phyloP scores from a whole-genome alignment of 2,329 filamentous ascomycete genomes.

The Coniochaeta sp. region DNA sequence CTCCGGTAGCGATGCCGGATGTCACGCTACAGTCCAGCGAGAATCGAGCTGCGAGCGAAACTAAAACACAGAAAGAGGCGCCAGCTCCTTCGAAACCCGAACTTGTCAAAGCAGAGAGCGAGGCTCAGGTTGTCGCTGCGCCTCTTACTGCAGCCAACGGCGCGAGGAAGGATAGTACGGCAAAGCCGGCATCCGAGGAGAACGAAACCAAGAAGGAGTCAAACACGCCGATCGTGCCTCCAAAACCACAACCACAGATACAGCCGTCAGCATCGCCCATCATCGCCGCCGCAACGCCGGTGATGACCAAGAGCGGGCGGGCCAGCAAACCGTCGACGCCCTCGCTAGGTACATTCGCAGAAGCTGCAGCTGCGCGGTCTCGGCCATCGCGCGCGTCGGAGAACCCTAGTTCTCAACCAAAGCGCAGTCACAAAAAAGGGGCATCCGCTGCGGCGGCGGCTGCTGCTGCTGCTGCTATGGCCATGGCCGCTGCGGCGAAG shows the following conservation, averaged over 20 bases:
- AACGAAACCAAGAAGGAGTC: slow-evolving; percentile 33
- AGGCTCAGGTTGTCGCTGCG: slow-evolving; percentile 19
- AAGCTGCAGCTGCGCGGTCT: slow-evolving; percentile 38
- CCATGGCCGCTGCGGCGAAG: slow-evolving; percentile 20
- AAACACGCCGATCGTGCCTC: slow-evolving; percentile 26
- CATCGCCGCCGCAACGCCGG: slow-evolving; percentile 8
- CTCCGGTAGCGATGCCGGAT: slow-evolving; percentile 30
- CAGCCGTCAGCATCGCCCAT: slow-evolving; percentile 20
- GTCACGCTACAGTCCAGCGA: slow-evolving; percentile 19
- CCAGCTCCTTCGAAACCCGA: slow-evolving; percentile 20
- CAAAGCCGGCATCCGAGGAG: slow-evolving; percentile 35
- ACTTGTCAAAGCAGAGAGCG: slow-evolving; percentile 18
- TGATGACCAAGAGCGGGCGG: slow-evolving; percentile 56
- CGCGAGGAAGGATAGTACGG: slow-evolving; percentile 23
- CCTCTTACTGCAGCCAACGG: slow-evolving; percentile 14
- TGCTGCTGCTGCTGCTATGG: slow-evolving; percentile 28
- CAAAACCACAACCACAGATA: slow-evolving; percentile 17
- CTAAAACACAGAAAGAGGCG: slow-evolving; percentile 45
- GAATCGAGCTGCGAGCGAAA: slow-evolving; percentile 30
- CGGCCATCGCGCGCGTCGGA: slow-evolving; percentile 44
- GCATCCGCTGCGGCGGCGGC: slow-evolving; percentile 32
- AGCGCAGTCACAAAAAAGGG: slow-evolving; percentile 54
- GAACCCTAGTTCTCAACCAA: slow-evolving; percentile 26
- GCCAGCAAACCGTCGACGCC: slow-evolving; percentile 62
- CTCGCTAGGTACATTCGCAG: slow-evolving; percentile 51